Percentiles rank a stretch among this genome's conserved stretches.
Evolutionary conservation across 1,284 basidiomycete species (phyloP).

Genomic region (Gymnopus androsaceus): DNA sequence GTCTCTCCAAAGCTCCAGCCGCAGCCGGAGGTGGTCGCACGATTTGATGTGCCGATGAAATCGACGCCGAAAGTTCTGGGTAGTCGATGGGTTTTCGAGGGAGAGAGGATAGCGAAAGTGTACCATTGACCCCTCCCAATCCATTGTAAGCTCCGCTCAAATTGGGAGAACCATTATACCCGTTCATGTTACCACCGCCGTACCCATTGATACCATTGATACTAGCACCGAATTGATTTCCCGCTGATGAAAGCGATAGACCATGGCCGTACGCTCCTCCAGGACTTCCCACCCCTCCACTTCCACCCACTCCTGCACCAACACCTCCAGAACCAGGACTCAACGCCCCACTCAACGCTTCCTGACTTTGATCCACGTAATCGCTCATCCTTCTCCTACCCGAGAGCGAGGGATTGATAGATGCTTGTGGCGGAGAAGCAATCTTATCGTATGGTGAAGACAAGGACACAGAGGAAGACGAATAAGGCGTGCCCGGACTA

Average conservation of each 20-base stretch:
- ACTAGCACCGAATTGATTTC: not conserved
- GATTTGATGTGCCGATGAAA: conserved; percentile 48
- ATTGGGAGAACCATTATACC: no score
- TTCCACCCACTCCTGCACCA: not conserved
- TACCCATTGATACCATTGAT: not conserved
- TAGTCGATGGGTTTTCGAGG: conserved; percentile 73
- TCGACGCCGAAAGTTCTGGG: conserved; percentile 74
- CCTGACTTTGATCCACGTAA: conserved; percentile 76
- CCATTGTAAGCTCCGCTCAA: no score
- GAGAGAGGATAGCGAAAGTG: conserved; percentile 22
- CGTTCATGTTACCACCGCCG: not conserved
- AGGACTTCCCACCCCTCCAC: not conserved
- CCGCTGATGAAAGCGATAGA: not conserved
- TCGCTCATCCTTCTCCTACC: conserved; percentile 72
- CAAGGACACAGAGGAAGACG: conserved; percentile 36
- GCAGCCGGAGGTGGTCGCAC: conserved; percentile 78
- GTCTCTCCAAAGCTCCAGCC: conserved; percentile 59
- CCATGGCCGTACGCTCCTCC: not conserved
- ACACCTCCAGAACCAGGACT: not conserved
- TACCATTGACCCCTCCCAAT: conserved; percentile 28
- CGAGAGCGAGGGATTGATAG: conserved; percentile 73
- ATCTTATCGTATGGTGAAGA: conserved; percentile 36
- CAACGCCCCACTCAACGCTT: conserved; percentile 47
- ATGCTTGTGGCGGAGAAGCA: conserved; percentile 75
- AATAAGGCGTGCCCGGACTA: no score